Evolutionary conservation across 2,329 filamentous ascomycete genomes (phyloP).

Genomic region (Pseudogymnoascus sp.): DNA sequence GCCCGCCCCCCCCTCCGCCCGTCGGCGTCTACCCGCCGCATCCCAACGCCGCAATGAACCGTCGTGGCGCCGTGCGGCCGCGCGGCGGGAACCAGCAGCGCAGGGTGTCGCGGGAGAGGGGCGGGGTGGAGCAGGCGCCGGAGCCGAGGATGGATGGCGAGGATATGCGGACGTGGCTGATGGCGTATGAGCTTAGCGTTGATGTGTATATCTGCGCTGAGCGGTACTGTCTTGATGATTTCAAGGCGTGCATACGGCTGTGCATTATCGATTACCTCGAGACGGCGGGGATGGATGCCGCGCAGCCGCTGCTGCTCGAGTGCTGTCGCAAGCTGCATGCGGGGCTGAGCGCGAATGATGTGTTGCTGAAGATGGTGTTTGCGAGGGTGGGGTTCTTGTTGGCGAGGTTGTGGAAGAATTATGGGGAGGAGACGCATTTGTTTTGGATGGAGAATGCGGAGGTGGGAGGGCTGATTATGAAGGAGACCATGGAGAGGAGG

Average conservation of each 20-base stretch:
- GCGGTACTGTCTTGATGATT: constrained; percentile 38
- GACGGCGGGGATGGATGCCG: constrained; percentile 23
- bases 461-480: constrained; percentile 38
- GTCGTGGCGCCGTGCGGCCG: constrained; percentile 17
- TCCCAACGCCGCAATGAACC: constrained; percentile 6
- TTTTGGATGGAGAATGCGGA: constrained; percentile 39
- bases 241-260: constrained; percentile 36
- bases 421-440: constrained; percentile 32
- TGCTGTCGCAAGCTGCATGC: constrained; percentile 36
- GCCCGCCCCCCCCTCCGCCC: constrained; percentile 16
- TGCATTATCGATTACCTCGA: constrained; percentile 36
- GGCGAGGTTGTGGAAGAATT: constrained; percentile 35
- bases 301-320: constrained; percentile 30
- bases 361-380: constrained; percentile 40
- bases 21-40: constrained; percentile 10
- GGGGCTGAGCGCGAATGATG: constrained; percentile 36
- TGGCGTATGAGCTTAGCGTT: constrained; percentile 38
- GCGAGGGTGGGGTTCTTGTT: constrained; percentile 42
- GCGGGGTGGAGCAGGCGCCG: constrained; percentile 13
- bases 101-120: constrained; percentile 15
- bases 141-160: constrained; percentile 31
- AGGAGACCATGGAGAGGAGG: constrained; percentile 37
- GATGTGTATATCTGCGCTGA: constrained; percentile 43
- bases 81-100: constrained; percentile 17
- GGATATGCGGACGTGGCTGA: constrained; percentile 40